Conservation (phyloP, 2,329 filamentous ascomycete genomes). For the Coccinonectria pachysandricola region DNA sequence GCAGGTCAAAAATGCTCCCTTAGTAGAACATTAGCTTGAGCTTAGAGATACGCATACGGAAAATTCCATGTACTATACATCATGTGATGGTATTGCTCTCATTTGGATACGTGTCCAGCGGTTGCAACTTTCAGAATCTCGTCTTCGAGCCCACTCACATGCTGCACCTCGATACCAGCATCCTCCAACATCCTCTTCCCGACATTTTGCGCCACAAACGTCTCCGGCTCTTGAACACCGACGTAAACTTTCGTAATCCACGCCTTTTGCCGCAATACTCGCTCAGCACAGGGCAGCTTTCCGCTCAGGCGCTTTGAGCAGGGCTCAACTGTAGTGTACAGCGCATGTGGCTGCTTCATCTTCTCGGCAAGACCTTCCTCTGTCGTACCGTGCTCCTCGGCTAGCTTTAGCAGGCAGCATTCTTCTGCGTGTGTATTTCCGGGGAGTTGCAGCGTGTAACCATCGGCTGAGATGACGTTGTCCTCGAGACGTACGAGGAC, state of each 20-base stretch:
- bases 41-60: too few relatives aligned
- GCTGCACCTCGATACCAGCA: conserved; percentile 63
- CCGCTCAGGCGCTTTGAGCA: conserved; percentile 66
- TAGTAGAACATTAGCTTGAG: too few relatives aligned
- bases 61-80: too few relatives aligned
- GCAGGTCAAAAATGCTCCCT: too few relatives aligned
- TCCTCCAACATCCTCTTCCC: conserved; percentile 60
- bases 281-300: conserved; percentile 66
- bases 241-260: conserved; percentile 73
- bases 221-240: conserved; percentile 81
- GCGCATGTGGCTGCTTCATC: conserved; percentile 26
- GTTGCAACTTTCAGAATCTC: conserved; percentile 76
- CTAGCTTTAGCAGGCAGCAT: conserved; percentile 72
- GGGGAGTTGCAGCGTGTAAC: conserved; percentile 80
- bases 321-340: conserved; percentile 93
- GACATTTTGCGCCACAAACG: conserved; percentile 75
- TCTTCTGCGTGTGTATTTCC: conserved; percentile 98
- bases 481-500: conserved; percentile 55
- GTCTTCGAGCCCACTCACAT: conserved; percentile 64
- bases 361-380: conserved; percentile 44
- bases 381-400: conserved; percentile 33
- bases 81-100: too few relatives aligned
- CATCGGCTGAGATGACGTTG: conserved; percentile 59
- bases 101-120: conserved; percentile 53
- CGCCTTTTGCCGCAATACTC: conserved; percentile 54